Evolutionary conservation across 2,329 filamentous ascomycete species (phyloP).

Genomic region (Aspergillus aculeatinus): DNA sequence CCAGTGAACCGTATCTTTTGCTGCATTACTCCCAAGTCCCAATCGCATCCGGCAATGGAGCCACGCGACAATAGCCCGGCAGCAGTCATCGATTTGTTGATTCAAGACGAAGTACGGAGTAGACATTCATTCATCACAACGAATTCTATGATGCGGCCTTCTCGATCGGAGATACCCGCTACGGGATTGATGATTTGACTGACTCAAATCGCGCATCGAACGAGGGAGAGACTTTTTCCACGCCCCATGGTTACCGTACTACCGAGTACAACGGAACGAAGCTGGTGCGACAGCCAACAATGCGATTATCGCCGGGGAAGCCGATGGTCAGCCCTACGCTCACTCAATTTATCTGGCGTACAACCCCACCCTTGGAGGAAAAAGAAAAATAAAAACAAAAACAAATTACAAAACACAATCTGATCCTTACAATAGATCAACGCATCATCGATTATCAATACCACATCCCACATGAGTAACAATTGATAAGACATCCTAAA

Average conservation of each 20-base stretch:
- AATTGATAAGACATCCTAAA: neutral
- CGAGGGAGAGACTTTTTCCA: too few species aligned
- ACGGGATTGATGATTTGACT: neutral
- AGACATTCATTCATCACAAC: too few species aligned
- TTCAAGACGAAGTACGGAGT: too few species aligned
- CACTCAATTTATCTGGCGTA: neutral
- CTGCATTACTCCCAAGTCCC: too few species aligned
- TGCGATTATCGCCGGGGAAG: neutral
- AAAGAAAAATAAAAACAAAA: neutral
- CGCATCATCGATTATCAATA: neutral
- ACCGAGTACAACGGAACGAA: too few species aligned
- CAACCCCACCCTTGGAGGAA: neutral
- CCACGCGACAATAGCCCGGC: neutral
- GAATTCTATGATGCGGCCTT: neutral
- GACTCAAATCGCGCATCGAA: neutral
- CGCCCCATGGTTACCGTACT: too few species aligned
- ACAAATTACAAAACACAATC: neutral
- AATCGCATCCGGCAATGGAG: neutral
- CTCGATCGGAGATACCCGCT: neutral
- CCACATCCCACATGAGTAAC: neutral
- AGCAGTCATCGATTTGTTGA: too few species aligned
- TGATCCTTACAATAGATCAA: neutral
- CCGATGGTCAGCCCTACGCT: neutral
- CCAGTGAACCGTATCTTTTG: neutral
- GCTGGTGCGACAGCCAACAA: neutral